phyloP scores from a whole-genome alignment of 1,284 basidiomycete species.

The Gymnopus androsaceus region DNA sequence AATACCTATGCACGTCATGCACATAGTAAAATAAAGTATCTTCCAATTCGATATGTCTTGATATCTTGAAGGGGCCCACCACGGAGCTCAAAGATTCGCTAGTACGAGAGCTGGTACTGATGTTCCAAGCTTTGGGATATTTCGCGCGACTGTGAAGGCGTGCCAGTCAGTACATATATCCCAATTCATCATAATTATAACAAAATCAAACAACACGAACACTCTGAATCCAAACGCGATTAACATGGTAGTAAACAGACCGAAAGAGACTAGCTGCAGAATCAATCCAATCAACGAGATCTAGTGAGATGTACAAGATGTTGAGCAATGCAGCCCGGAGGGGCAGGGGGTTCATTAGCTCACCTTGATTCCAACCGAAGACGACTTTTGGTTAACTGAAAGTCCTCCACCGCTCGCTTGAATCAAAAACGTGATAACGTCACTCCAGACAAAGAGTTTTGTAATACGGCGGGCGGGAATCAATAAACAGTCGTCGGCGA shows the following conservation, averaged over 20 bases:
- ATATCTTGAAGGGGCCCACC: too few relatives aligned
- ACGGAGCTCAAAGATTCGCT: too few relatives aligned
- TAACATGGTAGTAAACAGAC: slow-evolving; percentile 18
- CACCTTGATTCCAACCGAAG: background rate
- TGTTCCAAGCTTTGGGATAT: too few relatives aligned
- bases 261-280: slow-evolving; percentile 21
- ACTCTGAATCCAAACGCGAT: too few relatives aligned
- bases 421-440: slow-evolving; percentile 19
- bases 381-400: background rate
- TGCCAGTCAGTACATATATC: too few relatives aligned
- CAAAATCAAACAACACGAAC: too few relatives aligned
- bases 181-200: too few relatives aligned
- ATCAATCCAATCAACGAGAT: slow-evolving; percentile 18
- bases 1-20: slow-evolving; percentile 20
- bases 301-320: too few relatives aligned
- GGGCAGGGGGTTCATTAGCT: too few relatives aligned
- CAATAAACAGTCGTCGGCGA: slow-evolving; percentile 15
- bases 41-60: slow-evolving; percentile 23
- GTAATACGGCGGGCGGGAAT: slow-evolving; percentile 17
- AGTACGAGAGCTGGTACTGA: too few relatives aligned
- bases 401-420: slow-evolving; percentile 17
- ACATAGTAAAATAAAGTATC: slow-evolving; percentile 19
- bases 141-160: background rate
- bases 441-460: slow-evolving; percentile 22
- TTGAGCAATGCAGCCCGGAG: too few relatives aligned